Conservation (phyloP, 2,329 filamentous ascomycete species). For the Hirsutella minnesotensis region DNA sequence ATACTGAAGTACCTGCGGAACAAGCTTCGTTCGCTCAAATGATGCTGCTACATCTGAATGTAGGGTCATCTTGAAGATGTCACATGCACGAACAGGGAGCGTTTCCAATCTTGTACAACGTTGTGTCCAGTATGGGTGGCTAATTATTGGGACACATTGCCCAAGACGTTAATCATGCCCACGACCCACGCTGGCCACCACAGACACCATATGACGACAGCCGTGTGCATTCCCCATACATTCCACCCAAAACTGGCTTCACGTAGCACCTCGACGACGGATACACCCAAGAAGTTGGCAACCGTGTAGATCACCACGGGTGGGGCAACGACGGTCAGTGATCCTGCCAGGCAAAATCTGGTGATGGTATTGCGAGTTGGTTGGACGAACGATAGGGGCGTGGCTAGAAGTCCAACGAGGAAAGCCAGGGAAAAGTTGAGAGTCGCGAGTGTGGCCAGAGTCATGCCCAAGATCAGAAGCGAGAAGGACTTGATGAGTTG, state of each 20-base stretch:
- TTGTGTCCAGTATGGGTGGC: too few species aligned
- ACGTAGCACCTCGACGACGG: constrained; percentile 48
- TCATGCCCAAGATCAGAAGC: constrained; percentile 83
- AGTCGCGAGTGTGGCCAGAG: constrained; percentile 82
- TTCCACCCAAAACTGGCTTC: constrained; percentile 80
- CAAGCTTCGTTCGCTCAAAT: too few species aligned
- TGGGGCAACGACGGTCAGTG: constrained; percentile 52
- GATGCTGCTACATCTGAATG: too few species aligned
- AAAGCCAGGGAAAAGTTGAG: constrained; percentile 91
- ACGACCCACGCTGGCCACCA: constrained; percentile 92
- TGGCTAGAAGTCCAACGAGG: constrained; percentile 66
- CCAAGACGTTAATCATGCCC: constrained; percentile 43
- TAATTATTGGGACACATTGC: constrained; percentile 16
- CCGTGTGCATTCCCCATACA: constrained; percentile 80
- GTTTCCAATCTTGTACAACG: too few species aligned
- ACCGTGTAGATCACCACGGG: constrained; percentile 39
- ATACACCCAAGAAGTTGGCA: constrained; percentile 26
- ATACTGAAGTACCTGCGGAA: too few species aligned
- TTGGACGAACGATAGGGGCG: constrained; percentile 66
- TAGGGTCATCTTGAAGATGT: too few species aligned
- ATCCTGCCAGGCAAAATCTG: constrained; percentile 29
- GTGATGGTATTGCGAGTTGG: constrained; percentile 29
- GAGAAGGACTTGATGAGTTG: constrained; percentile 81
- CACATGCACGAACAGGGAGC: too few species aligned
- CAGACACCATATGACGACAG: constrained; percentile 82